Conservation (phyloP, 2,329 filamentous ascomycete species). For the Sphaerulina musiva region DNA sequence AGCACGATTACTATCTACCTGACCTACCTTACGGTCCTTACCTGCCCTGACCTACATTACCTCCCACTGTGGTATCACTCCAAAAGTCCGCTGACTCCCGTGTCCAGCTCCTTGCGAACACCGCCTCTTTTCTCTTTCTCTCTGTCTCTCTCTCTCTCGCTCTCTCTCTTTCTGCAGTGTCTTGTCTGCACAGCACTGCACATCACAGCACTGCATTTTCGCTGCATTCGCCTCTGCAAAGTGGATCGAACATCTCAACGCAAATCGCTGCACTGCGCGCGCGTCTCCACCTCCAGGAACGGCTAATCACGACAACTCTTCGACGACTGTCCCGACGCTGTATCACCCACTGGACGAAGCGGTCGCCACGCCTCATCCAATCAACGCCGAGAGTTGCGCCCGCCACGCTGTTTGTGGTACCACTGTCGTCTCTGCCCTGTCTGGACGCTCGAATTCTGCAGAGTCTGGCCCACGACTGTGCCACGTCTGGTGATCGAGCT, state of each 20-base stretch:
- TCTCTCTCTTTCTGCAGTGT: no score
- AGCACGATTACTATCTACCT: no score
- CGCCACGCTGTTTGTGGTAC: not conserved
- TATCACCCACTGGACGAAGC: not conserved
- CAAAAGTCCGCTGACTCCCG: not conserved
- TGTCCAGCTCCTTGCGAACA: not conserved
- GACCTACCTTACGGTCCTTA: no score
- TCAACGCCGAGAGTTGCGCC: not conserved
- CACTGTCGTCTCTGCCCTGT: no score
- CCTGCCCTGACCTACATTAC: no score
- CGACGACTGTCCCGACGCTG: not conserved
- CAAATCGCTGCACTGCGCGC: not conserved
- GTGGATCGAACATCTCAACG: not conserved
- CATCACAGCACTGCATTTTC: not conserved
- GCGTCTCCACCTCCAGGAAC: not conserved
- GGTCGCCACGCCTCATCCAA: not conserved
- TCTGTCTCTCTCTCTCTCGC: no score
- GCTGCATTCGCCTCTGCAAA: not conserved
- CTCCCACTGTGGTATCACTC: no score
- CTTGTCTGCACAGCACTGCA: no score
- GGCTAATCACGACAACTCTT: constrained; percentile 1
- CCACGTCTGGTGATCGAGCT: constrained; percentile 3
- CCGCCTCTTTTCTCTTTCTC: not conserved
- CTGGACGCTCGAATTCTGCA: constrained; percentile 5
- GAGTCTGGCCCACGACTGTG: not conserved